phyloP scores from a whole-genome alignment of 2,329 filamentous ascomycete species.

The Aspergillus costaricaensis region DNA sequence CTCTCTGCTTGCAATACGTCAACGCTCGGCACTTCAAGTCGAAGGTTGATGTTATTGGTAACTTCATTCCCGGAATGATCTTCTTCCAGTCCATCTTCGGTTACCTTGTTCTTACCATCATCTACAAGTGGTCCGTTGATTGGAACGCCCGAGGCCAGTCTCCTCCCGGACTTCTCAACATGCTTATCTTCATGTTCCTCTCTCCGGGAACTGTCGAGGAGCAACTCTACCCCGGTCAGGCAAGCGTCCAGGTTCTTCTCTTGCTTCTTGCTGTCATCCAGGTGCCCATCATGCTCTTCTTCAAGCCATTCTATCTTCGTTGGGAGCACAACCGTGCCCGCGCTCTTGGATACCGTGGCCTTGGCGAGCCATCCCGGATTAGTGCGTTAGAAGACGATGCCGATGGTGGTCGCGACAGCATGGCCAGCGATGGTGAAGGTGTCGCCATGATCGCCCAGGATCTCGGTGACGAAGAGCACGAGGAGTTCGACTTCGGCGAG shows the following conservation, averaged over 20 bases:
- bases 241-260: conserved; percentile 71
- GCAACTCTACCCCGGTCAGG: conserved; percentile 77
- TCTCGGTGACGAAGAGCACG: conserved; percentile 76
- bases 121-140: conserved; percentile 96
- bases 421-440: conserved; percentile 76
- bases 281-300: conserved; percentile 86
- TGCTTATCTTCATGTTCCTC: conserved; percentile 99
- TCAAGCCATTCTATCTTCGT: conserved; percentile 94
- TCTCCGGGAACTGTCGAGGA: conserved; percentile 71
- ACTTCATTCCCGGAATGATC: conserved; percentile 97
- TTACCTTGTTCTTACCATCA: conserved; percentile 87
- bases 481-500: conserved; percentile 96
- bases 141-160: conserved; percentile 69
- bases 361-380: conserved; percentile 84
- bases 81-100: conserved; percentile 99
- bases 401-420: conserved; percentile 66
- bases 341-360: conserved; percentile 85
- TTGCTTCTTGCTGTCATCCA: conserved; percentile 80
- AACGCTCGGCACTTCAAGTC: conserved; percentile 95
- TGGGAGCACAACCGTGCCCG: conserved; percentile 90
- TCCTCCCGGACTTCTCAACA: conserved; percentile 90
- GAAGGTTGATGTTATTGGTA: conserved; percentile 93
- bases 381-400: conserved; percentile 93
- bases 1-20: conserved; percentile 85
- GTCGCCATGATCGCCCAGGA: conserved; percentile 88